Percentiles rank a stretch among this genome's conserved stretches.
phyloP scores from a whole-genome alignment of 176 grass and related monocot species.

The Aegilops bicornis region DNA sequence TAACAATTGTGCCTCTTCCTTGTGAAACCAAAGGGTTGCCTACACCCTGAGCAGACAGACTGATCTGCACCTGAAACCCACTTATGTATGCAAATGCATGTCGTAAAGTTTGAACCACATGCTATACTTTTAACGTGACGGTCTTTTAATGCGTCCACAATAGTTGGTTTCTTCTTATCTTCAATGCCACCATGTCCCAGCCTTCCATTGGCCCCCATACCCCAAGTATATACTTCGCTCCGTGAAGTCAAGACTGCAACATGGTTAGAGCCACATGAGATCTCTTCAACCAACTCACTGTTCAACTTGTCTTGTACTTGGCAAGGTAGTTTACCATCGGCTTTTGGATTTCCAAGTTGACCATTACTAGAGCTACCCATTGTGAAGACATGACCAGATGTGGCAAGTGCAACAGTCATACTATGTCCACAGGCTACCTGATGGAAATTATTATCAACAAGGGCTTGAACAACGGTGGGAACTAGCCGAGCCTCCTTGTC shows the following conservation, averaged over 20 bases:
- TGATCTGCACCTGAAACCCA: conserved; percentile 94
- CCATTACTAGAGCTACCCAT: conserved; percentile 82
- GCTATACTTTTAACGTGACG: conserved; percentile 94
- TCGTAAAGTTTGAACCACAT: conserved; percentile 93
- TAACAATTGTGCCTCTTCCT: conserved; percentile 93
- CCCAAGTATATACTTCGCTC: conserved; percentile 96
- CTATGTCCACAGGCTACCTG: conserved; percentile 83
- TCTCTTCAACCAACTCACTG: conserved; percentile 80
- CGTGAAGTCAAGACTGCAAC: conserved; percentile 77
- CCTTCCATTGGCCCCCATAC: conserved; percentile 88
- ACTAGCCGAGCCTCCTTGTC: conserved; percentile 69
- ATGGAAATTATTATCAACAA: conserved; percentile 83
- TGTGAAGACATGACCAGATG: conserved; percentile 87
- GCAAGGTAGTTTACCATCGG: conserved; percentile 71
- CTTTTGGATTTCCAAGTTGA: conserved; percentile 75
- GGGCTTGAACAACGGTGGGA: conserved; percentile 70
- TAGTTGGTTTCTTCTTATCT: conserved; percentile 69
- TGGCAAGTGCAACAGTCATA: conserved; percentile 78
- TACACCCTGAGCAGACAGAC: conserved; percentile 86
- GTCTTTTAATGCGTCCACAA: conserved; percentile 82
- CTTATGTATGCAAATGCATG: conserved; percentile 99
- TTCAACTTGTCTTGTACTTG: conserved; percentile 61
- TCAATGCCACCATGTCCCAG: conserved; percentile 80
- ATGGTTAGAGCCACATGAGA: conserved; percentile 57
- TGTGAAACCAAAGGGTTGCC: conserved; percentile 93